Percentiles rank a stretch among this genome's conserved stretches.
These are phyloP conservation scores for Golubevia pallescens DNA, from an alignment of 1,284 basidiomycete species.

Conservation along the genomic window DNA sequence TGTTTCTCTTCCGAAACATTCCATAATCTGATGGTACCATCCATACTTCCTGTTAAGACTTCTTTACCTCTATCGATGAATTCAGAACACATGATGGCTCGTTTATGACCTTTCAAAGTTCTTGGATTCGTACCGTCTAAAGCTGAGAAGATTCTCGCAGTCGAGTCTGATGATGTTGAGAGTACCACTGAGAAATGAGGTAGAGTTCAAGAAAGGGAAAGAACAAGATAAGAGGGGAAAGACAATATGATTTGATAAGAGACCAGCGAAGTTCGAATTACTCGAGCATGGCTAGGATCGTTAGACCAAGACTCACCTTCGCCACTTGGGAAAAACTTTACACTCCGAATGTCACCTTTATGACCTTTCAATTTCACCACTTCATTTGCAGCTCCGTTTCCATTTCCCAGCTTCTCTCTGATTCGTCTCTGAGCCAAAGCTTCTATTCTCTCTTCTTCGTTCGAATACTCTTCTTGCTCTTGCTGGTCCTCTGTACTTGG, in stretches of 20 bases:
- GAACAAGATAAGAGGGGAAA: too few relatives aligned
- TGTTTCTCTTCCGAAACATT: conserved; percentile 69
- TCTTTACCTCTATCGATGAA: conserved; percentile 74
- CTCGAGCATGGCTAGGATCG: too few relatives aligned
- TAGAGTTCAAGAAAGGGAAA: too few relatives aligned
- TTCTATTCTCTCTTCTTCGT: conserved; percentile 22
- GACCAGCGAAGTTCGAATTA: too few relatives aligned
- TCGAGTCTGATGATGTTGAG: conserved; percentile 73
- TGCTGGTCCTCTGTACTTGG: conserved; percentile 8
- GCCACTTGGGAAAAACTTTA: conserved; percentile 50
- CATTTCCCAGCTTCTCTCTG: conserved; percentile 6
- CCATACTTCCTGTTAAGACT: conserved; percentile 71
- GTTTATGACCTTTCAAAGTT: conserved; percentile 74
- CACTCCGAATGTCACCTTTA: conserved; percentile 40
- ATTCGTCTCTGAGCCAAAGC: conserved; percentile 22
- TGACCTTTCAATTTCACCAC: conserved; percentile 34
- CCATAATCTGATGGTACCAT: conserved; percentile 77
- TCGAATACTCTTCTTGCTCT: conserved; percentile 12
- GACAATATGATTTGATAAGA: too few relatives aligned
- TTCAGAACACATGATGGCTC: conserved; percentile 69
- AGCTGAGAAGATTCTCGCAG: conserved; percentile 72
- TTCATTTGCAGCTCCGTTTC: conserved; percentile 9
- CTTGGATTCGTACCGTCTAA: conserved; percentile 67
- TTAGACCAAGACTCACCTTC: conserved; percentile 20
- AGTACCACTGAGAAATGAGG: too few relatives aligned